phyloP scores from a whole-genome alignment of 345 rosid species.

The Linum tenue region DNA sequence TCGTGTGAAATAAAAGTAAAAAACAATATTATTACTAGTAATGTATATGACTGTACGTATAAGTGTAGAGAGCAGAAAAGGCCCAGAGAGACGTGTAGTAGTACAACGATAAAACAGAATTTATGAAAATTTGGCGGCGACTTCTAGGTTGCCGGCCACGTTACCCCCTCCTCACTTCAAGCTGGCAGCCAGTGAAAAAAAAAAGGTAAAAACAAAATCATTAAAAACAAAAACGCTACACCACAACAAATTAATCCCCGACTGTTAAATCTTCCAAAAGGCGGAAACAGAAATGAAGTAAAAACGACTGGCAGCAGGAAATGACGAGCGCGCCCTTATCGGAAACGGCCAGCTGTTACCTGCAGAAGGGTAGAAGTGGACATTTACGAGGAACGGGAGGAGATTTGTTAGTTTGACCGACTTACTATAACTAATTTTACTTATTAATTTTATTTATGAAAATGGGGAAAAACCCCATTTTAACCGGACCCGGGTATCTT shows the following conservation, averaged over 20 bases:
- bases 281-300: not conserved
- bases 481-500: not conserved
- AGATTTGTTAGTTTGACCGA: no score
- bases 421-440: no score
- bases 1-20: constrained; percentile 21
- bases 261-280: not conserved
- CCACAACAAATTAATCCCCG: not conserved
- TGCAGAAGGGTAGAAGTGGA: not conserved
- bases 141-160: constrained; percentile 78
- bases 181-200: not conserved
- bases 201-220: not conserved
- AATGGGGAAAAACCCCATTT: no score
- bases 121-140: constrained; percentile 58
- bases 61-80: constrained; percentile 24
- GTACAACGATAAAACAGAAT: constrained; percentile 6
- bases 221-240: not conserved
- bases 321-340: no score
- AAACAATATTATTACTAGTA: no score
- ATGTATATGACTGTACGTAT: not conserved
- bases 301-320: not conserved
- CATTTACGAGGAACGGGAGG: no score
- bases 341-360: not conserved
- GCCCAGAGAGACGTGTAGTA: constrained; percentile 36
- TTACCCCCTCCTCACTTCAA: constrained; percentile 18
- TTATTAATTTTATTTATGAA: no score